Evolutionary conservation across 2,329 filamentous ascomycete genomes (phyloP).

Genomic region (Colletotrichum orbiculare): DNA sequence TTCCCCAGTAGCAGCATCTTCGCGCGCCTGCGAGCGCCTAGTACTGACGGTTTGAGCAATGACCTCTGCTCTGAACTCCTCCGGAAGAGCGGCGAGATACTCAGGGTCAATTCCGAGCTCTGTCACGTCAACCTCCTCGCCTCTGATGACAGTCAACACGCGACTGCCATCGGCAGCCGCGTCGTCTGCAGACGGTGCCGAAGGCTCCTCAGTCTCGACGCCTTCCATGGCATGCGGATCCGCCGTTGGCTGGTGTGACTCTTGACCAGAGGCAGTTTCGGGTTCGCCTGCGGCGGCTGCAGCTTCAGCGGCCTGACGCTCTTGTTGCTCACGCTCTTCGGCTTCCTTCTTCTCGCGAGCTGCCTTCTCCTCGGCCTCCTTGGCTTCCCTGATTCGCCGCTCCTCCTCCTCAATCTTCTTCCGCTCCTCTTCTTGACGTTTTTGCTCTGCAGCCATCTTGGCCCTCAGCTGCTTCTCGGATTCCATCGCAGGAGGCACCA

Average conservation of each 20-base stretch:
- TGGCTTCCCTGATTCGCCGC: slow-evolving; percentile 73
- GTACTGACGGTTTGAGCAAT: slow-evolving; percentile 90
- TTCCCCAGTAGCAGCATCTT: slow-evolving; percentile 76
- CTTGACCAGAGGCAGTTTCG: slow-evolving; percentile 43
- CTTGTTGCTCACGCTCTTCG: slow-evolving; percentile 72
- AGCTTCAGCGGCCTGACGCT: slow-evolving; percentile 70
- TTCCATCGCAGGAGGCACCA: slow-evolving; percentile 88
- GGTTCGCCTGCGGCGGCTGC: slow-evolving; percentile 53
- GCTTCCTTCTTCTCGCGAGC: slow-evolving; percentile 76
- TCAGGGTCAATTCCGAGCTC: slow-evolving; percentile 93
- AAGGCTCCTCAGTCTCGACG: slow-evolving; percentile 66
- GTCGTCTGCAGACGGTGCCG: slow-evolving; percentile 45
- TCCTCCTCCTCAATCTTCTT: slow-evolving; percentile 74
- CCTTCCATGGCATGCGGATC: slow-evolving; percentile 78
- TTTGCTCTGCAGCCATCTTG: slow-evolving; percentile 61
- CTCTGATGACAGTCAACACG: slow-evolving; percentile 85
- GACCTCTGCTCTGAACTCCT: slow-evolving; percentile 95
- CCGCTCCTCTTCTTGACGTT: slow-evolving; percentile 66
- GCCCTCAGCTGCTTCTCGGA: slow-evolving; percentile 78
- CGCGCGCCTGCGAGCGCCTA: slow-evolving; percentile 79
- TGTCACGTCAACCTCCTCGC: slow-evolving; percentile 91
- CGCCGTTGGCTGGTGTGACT: slow-evolving; percentile 40
- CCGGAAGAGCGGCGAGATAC: slow-evolving; percentile 95
- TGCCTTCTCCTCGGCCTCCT: slow-evolving; percentile 76
- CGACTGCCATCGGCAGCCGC: slow-evolving; percentile 57